Conservation (phyloP, 345 rosid genomes). For the Nasturtium officinale region DNA sequence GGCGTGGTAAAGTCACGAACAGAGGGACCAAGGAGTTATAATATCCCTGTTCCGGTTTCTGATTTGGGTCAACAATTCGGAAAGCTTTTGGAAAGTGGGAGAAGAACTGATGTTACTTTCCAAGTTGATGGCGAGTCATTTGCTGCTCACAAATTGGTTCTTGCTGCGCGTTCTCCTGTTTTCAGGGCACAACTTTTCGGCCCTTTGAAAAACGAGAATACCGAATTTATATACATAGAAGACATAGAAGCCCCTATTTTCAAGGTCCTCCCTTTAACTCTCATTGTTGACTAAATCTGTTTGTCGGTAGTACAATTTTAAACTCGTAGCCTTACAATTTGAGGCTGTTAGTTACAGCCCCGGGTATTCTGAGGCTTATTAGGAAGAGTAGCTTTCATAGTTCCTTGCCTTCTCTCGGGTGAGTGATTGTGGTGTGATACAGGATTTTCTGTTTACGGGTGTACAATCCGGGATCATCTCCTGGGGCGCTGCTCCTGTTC, state of each 20-base stretch:
- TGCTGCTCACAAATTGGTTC: constrained; percentile 69
- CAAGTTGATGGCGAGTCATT: constrained; percentile 70
- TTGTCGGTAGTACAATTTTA: not conserved
- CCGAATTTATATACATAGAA: constrained; percentile 54
- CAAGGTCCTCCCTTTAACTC: constrained; percentile 54
- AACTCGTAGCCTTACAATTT: not conserved
- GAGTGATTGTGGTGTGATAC: constrained; percentile 70
- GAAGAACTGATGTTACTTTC: constrained; percentile 57
- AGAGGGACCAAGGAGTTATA: constrained; percentile 67
- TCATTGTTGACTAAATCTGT: not conserved
- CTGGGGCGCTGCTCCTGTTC: constrained; percentile 58
- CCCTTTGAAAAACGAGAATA: constrained; percentile 60
- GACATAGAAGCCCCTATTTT: constrained; percentile 68
- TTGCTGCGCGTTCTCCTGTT: constrained; percentile 79
- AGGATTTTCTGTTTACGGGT: constrained; percentile 51
- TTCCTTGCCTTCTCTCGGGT: constrained; percentile 59
- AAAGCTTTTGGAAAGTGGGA: constrained; percentile 61
- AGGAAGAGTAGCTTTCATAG: constrained; percentile 50
- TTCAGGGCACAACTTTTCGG: constrained; percentile 86
- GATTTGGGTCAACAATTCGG: constrained; percentile 63
- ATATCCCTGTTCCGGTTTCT: constrained; percentile 62
- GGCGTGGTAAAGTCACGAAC: constrained; percentile 78
- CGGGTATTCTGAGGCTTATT: constrained; percentile 25
- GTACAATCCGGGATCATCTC: constrained; percentile 57
- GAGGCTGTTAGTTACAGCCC: constrained; percentile 16